These are phyloP conservation scores for Puccinia horiana DNA, from an alignment of 1,284 basidiomycete species.

Conservation along the genomic window DNA sequence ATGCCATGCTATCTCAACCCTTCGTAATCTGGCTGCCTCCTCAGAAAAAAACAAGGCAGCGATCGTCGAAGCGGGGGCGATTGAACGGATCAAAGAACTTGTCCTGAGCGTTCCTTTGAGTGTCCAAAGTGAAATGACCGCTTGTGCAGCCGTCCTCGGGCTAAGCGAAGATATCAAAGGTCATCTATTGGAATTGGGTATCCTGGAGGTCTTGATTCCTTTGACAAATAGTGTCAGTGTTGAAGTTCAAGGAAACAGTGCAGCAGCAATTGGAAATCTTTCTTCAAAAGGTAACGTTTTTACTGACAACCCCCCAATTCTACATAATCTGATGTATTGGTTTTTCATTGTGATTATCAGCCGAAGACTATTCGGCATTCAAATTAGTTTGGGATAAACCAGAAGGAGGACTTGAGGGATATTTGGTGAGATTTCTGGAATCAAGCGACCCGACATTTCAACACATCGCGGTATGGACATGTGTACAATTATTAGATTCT, in stretches of 20 bases:
- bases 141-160: slow-evolving; percentile 91
- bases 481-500: slow-evolving; percentile 49
- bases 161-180: slow-evolving; percentile 92
- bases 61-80: slow-evolving; percentile 97
- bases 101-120: slow-evolving; percentile 92
- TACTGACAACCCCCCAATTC: background rate
- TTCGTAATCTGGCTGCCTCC: slow-evolving; percentile 93
- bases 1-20: slow-evolving; percentile 98
- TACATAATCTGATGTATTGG: background rate
- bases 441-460: slow-evolving; percentile 98
- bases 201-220: slow-evolving; percentile 95
- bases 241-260: slow-evolving; percentile 98
- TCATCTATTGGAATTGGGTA: slow-evolving; percentile 94
- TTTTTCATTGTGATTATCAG: slow-evolving; percentile 60
- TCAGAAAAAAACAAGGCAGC: slow-evolving; percentile 98
- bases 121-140: slow-evolving; percentile 99
- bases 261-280: slow-evolving; percentile 93
- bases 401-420: slow-evolving; percentile 93
- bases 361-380: slow-evolving; percentile 96
- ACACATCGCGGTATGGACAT: slow-evolving; percentile 91
- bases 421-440: slow-evolving; percentile 90
- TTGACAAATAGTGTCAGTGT: slow-evolving; percentile 93
- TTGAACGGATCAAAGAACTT: slow-evolving; percentile 94
- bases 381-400: slow-evolving; percentile 98
- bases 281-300: slow-evolving; percentile 77